Conservation (phyloP, 345 rosid species). For the Aquilaria yunnanensis region DNA sequence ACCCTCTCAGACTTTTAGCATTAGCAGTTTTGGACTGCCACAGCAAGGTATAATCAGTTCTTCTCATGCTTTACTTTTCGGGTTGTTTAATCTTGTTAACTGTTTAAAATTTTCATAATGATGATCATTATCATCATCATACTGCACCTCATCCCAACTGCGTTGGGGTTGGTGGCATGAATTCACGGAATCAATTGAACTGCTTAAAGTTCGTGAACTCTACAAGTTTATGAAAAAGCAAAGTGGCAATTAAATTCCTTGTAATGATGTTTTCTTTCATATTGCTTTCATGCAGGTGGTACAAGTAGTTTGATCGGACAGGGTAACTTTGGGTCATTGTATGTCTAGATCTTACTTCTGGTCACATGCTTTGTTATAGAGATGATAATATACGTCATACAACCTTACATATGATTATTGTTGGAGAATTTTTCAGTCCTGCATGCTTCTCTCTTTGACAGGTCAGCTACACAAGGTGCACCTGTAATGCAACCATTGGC, state of each 20-base stretch:
- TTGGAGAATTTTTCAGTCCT: not conserved
- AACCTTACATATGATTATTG: not conserved
- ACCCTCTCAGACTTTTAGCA: slow-evolving; percentile 49
- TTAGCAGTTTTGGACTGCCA: slow-evolving; percentile 48
- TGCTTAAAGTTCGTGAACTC: too few species aligned
- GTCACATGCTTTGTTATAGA: not conserved
- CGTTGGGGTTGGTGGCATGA: too few species aligned
- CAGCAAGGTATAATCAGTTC: slow-evolving; percentile 39
- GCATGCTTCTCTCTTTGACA: slow-evolving; percentile 21
- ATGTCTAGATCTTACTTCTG: slow-evolving; percentile 20
- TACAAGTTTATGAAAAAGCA: too few species aligned
- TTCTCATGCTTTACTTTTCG: not conserved
- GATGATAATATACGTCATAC: not conserved
- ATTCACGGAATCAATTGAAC: too few species aligned
- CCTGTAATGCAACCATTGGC: slow-evolving; percentile 42
- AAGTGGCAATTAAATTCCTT: not conserved
- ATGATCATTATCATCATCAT: not conserved
- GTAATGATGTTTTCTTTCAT: slow-evolving; percentile 8
- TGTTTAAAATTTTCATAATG: slow-evolving; percentile 7
- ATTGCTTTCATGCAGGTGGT: slow-evolving; percentile 29
- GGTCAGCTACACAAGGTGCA: slow-evolving; percentile 46
- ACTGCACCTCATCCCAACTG: too few species aligned
- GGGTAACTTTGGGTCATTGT: slow-evolving; percentile 44
- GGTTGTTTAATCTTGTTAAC: slow-evolving; percentile 4
- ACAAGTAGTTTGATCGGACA: slow-evolving; percentile 45